These are phyloP conservation scores for Phytophthora ohioensis DNA, from an alignment of 352 stramenopile genomes.

Conservation along the genomic window DNA sequence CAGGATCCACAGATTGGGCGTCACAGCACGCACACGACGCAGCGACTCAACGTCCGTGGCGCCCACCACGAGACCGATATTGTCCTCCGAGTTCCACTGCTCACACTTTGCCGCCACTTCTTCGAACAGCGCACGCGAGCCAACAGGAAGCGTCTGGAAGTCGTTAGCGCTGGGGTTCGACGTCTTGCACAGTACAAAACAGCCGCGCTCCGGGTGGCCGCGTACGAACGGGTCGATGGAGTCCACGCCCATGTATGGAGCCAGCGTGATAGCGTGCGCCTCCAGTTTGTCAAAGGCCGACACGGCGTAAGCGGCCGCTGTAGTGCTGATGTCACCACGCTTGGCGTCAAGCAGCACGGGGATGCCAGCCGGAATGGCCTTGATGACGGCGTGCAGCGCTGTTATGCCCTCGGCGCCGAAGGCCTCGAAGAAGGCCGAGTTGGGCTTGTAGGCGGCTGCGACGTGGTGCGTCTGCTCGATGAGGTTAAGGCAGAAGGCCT, in stretches of 20 bases:
- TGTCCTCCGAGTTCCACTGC: constrained; percentile 92
- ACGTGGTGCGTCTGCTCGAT: constrained; percentile 95
- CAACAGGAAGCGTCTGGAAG: constrained; percentile 90
- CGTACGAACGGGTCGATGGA: constrained; percentile 97
- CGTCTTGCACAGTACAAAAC: constrained; percentile 99
- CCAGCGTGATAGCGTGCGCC: constrained; percentile 97
- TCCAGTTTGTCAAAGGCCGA: constrained; percentile 94
- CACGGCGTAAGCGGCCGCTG: constrained; percentile 95
- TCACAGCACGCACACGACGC: constrained; percentile 80
- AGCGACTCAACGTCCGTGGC: constrained; percentile 97
- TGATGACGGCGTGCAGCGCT: constrained; percentile 93
- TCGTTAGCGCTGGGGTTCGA: constrained; percentile 98
- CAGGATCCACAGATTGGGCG: constrained; percentile 96
- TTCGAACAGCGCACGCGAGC: constrained; percentile 78
- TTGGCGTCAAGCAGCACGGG: constrained; percentile 98
- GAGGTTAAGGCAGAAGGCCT: constrained; percentile 95
- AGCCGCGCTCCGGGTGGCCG: constrained; percentile 83
- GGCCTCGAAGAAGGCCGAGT: constrained; percentile 99
- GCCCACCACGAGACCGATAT: constrained; percentile 97
- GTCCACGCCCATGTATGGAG: constrained; percentile 98
- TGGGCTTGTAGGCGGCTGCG: constrained; percentile 98
- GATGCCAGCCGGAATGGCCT: constrained; percentile 90
- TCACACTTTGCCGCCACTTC: constrained; percentile 92
- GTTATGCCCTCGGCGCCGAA: constrained; percentile 89
- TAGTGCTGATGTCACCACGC: constrained; percentile 98